Evolutionary conservation across 768 basidiomycete genomes (phyloP).

Genomic region (Hygrophorus russula): DNA sequence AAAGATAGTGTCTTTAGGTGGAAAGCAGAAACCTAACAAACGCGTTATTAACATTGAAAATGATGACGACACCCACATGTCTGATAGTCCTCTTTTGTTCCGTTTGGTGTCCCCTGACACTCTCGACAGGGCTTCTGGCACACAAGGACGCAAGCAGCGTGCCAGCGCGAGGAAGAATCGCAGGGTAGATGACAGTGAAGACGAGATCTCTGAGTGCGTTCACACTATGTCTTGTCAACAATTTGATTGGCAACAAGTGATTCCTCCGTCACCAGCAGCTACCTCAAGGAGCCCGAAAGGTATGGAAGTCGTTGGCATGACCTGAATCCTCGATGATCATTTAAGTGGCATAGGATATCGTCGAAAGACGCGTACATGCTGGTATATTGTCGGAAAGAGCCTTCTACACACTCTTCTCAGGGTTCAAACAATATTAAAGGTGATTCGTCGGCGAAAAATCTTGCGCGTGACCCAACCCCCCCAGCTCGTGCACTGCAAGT

Average conservation of each 20-base stretch:
- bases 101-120: background rate
- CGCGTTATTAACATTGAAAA: constrained; percentile 13
- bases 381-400: constrained; percentile 56
- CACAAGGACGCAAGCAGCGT: constrained; percentile 24
- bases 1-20: constrained; percentile 42
- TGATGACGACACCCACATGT: constrained; percentile 16
- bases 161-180: constrained; percentile 36
- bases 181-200: constrained; percentile 50
- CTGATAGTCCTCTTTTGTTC: background rate
- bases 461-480: constrained; percentile 24
- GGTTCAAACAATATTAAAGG: too few relatives aligned
- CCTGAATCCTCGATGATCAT: background rate
- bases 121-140: constrained; percentile 13
- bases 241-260: background rate
- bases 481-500: constrained; percentile 44
- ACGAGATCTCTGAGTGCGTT: constrained; percentile 23
- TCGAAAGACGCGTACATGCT: constrained; percentile 95
- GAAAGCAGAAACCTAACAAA: constrained; percentile 26
- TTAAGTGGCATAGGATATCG: constrained; percentile 33
- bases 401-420: too few relatives aligned
- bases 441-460: too few relatives aligned
- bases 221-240: background rate
- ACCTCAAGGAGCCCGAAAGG: background rate
- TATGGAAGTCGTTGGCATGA: background rate
- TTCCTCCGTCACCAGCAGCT: background rate